Base-by-base conservation (phyloP, 306 rosid species). In the Prunus fruticosa region DNA sequence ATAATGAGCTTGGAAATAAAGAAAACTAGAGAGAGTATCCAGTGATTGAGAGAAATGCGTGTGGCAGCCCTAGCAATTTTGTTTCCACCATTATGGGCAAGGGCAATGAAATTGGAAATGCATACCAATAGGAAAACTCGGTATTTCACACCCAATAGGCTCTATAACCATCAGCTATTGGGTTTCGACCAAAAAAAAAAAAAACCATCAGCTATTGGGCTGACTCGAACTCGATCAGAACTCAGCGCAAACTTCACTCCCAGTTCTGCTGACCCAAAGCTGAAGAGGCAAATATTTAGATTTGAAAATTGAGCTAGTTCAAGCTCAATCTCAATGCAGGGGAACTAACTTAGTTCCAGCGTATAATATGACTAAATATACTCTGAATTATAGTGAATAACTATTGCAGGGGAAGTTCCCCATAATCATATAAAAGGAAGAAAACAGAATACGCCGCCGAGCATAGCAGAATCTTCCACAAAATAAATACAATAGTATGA, bases 41-140 rank as follows among this genome's bases (percentile, higher is more conserved):
- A 88, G 86, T 88, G 88, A 88, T 88, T 86, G 92, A 75, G 69
- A 49, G 84, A 75, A 56, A 66, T 83, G 82, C 50, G 83, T 86
- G 92, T 88, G n/a, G n/a, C n/a, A n/a, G n/a, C n/a, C n/a, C n/a
- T n/a, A n/a, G n/a, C n/a, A n/a, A n/a, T n/a, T n/a, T n/a, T n/a
- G n/a, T n/a, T n/a, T n/a, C n/a, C n/a, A n/a, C n/a, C n/a, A n/a
- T n/a, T n/a, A n/a, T n/a, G n/a, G n/a, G n/a, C n/a, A n/a, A n/a
- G n/a, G n/a, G n/a, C n/a, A n/a, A n/a, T n/a, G n/a, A n/a, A n/a
- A n/a, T n/a, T n/a, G n/a, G n/a, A n/a, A n/a, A n/a, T n/a, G n/a
- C n/a, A 4, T 2, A 15, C 7, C 19, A 1, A 23, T 3, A 4
- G 15, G 32, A 25, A 3, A 16, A 60, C 18, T 11, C 16, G 25